Evolutionary conservation across 2,329 filamentous ascomycete species (phyloP).

Genomic region (Diaporthe citrichinensis): DNA sequence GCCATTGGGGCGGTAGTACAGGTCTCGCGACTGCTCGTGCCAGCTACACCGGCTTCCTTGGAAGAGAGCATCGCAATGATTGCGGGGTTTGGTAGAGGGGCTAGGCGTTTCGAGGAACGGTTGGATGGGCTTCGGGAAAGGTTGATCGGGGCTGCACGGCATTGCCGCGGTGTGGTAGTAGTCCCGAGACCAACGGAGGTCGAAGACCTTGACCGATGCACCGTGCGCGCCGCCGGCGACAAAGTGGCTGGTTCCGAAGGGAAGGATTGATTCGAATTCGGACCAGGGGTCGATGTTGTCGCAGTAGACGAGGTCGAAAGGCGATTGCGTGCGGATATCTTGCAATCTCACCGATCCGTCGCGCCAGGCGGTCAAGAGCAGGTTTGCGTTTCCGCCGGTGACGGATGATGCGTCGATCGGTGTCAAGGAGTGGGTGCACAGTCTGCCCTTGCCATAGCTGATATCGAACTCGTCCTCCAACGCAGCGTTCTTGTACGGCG

Average conservation of each 20-base stretch:
- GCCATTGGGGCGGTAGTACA: constrained; percentile 65
- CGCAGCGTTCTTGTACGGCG: constrained; percentile 51
- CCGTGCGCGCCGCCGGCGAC: constrained; percentile 62
- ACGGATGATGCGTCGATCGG: constrained; percentile 55
- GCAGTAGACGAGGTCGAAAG: constrained; percentile 64
- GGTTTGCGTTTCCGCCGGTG: constrained; percentile 52
- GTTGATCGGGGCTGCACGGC: constrained; percentile 57
- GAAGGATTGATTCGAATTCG: constrained; percentile 61
- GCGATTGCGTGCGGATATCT: constrained; percentile 64
- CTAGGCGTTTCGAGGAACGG: constrained; percentile 47
- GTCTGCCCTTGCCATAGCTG: constrained; percentile 44
- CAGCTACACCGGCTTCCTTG: constrained; percentile 58
- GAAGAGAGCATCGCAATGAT: constrained; percentile 53
- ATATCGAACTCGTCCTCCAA: constrained; percentile 47
- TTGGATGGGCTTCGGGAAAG: constrained; percentile 54
- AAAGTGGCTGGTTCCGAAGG: constrained; percentile 66
- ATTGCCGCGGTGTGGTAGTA: constrained; percentile 65
- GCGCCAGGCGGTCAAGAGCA: constrained; percentile 67
- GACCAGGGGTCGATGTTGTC: constrained; percentile 66
- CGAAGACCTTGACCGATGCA: constrained; percentile 64
- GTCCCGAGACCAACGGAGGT: constrained; percentile 64
- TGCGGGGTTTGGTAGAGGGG: constrained; percentile 32
- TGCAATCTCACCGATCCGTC: constrained; percentile 64
- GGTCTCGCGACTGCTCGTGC: constrained; percentile 59
- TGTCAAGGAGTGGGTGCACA: constrained; percentile 60